Conservation (phyloP, 177 flowering plant species). For the Vitis hybrid region DNA sequence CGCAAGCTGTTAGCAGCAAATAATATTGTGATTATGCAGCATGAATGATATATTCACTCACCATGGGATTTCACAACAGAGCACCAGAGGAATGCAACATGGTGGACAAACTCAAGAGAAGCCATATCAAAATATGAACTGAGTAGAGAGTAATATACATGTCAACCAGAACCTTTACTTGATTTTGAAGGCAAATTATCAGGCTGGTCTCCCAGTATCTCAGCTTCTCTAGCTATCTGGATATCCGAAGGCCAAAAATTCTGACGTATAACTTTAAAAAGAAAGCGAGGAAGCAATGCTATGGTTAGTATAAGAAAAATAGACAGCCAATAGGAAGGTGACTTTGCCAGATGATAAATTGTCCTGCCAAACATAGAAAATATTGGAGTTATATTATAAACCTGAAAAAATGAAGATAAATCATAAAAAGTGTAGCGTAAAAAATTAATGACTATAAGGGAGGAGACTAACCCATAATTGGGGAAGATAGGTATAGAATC, state of each 20-base stretch:
- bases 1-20: neutral
- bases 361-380: constrained; percentile 55
- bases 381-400: neutral
- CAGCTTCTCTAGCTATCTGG: constrained; percentile 94
- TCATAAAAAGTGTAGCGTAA: neutral
- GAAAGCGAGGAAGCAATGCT: constrained; percentile 88
- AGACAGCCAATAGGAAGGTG: constrained; percentile 78
- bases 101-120: constrained; percentile 14
- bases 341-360: constrained; percentile 61
- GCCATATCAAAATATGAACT: constrained; percentile 5
- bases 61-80: constrained; percentile 9
- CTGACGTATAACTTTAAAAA: constrained; percentile 63
- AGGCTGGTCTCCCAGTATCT: constrained; percentile 48
- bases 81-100: constrained; percentile 13
- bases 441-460: neutral
- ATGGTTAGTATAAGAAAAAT: constrained; percentile 62
- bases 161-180: constrained; percentile 46
- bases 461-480: constrained; percentile 72
- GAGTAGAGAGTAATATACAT: constrained; percentile 18
- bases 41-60: neutral
- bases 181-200: constrained; percentile 32
- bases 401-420: neutral
- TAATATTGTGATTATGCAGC: neutral
- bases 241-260: constrained; percentile 86
- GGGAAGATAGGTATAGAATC: constrained; percentile 83